Evolutionary conservation across 2,329 filamentous ascomycete genomes (phyloP).

Genomic region (Claviceps spartinae): DNA sequence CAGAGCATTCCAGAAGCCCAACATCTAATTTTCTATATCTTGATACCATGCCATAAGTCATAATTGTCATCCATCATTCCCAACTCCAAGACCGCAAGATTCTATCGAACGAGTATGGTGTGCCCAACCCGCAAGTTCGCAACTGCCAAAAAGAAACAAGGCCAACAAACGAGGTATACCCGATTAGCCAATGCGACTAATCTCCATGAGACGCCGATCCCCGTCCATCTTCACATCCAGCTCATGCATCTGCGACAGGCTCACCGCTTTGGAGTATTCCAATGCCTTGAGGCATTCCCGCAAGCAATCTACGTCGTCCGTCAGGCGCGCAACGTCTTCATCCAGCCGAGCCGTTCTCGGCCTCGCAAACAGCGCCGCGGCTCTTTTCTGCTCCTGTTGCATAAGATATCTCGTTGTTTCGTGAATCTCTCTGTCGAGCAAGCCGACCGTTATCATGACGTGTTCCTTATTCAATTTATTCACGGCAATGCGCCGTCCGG

Average conservation of each 20-base stretch:
- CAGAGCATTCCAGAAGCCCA: no score
- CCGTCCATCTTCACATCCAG: background rate
- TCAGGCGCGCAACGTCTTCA: background rate
- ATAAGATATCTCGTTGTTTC: conserved; percentile 2
- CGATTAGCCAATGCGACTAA: background rate
- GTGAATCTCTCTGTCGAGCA: conserved; percentile 2
- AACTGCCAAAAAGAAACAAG: background rate
- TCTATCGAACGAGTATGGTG: no score
- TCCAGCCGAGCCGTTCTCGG: conserved; percentile 3
- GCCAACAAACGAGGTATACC: background rate
- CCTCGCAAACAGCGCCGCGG: background rate
- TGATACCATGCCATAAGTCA: no score
- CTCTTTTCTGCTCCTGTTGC: conserved; percentile 1
- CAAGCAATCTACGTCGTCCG: conserved; percentile 1
- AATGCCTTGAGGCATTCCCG: background rate
- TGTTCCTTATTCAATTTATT: background rate
- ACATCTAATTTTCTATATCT: no score
- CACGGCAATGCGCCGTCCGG: background rate
- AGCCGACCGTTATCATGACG: conserved; percentile 1
- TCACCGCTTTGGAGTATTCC: background rate
- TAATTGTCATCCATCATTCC: background rate
- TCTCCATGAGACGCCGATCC: background rate
- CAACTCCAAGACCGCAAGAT: no score
- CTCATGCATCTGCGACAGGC: background rate
- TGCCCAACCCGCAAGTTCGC: no score